A percentile compares a stretch with the other conserved stretches of the same genome.
These are phyloP conservation scores for Mimosa bimucronata DNA, from an alignment of 306 rosid genomes.

Conservation along the genomic window DNA sequence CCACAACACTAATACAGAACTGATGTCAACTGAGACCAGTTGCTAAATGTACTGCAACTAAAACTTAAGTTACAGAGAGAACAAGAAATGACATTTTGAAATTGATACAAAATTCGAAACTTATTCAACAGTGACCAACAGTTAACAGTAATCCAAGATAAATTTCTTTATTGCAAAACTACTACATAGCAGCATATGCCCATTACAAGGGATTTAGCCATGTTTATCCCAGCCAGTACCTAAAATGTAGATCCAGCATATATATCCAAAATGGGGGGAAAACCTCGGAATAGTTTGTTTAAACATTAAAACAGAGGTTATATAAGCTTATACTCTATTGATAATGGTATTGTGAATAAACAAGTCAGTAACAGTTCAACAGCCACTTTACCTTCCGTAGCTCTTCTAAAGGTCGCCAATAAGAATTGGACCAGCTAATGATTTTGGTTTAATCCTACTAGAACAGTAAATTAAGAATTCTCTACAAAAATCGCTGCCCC, in stretches of 20 bases:
- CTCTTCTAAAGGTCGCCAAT: slow-evolving; percentile 27
- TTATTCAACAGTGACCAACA: background rate
- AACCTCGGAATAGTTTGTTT: background rate
- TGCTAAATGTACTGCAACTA: background rate
- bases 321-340: background rate
- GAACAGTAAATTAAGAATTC: slow-evolving; percentile 32
- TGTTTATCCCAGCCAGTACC: background rate
- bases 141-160: background rate
- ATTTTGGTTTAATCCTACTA: slow-evolving; percentile 33
- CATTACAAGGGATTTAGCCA: background rate
- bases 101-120: background rate
- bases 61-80: background rate
- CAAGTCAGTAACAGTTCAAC: slow-evolving; percentile 15
- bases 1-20: background rate
- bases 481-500: slow-evolving; percentile 78
- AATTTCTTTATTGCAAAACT: background rate
- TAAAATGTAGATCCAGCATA: background rate
- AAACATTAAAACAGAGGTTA: background rate
- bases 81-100: background rate
- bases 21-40: background rate
- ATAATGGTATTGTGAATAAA: slow-evolving; percentile 20
- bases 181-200: background rate
- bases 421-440: slow-evolving; percentile 5
- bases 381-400: background rate
- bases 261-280: background rate